A percentile compares a stretch with the other conserved stretches of the same genome.
phyloP scores from a whole-genome alignment of 257 asterid species.

The Fraxinus pennsylvanica region DNA sequence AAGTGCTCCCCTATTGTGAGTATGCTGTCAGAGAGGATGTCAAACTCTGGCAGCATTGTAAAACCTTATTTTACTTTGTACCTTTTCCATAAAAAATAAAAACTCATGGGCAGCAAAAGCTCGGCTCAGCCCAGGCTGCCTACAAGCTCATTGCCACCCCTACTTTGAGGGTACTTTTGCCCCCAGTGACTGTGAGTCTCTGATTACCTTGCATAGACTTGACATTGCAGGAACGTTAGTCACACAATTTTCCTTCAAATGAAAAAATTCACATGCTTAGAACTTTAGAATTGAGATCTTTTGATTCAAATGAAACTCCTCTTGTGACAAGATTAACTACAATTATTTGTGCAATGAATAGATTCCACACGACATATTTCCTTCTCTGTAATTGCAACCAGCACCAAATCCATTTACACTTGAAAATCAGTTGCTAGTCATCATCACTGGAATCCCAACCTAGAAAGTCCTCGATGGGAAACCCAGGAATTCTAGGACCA shows the following conservation, averaged over 20 bases:
- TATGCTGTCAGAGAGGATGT: too few species aligned
- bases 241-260: neutral
- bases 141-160: too few species aligned
- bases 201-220: neutral
- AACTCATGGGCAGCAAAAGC: too few species aligned
- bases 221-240: neutral
- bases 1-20: too few species aligned
- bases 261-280: neutral
- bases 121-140: too few species aligned
- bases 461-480: constrained; percentile 46
- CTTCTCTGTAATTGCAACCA: neutral
- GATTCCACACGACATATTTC: neutral
- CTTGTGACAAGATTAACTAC: neutral
- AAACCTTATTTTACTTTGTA: too few species aligned
- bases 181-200: too few species aligned
- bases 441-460: constrained; percentile 37
- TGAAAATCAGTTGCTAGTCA: constrained; percentile 18
- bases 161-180: too few species aligned
- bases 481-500: constrained; percentile 43
- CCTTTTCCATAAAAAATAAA: too few species aligned
- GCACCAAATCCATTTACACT: neutral
- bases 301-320: neutral
- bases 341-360: neutral
- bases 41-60: too few species aligned
- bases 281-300: too few species aligned